phyloP scores from a whole-genome alignment of 345 rosid species.

The Eucalyptus camaldulensis region DNA sequence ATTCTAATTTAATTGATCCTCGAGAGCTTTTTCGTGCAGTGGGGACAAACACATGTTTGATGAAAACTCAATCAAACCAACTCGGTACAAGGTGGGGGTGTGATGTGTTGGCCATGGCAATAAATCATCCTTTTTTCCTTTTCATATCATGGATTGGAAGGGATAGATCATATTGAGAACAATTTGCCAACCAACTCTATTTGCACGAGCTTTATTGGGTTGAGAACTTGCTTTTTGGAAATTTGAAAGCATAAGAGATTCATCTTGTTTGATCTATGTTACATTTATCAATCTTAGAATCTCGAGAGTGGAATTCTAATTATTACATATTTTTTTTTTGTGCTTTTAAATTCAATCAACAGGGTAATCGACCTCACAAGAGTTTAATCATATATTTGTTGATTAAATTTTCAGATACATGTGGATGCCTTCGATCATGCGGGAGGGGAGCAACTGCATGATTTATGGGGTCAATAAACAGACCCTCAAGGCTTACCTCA shows the following conservation, averaged over 20 bases:
- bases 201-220: neutral
- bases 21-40: neutral
- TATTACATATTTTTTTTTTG: neutral
- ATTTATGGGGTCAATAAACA: neutral
- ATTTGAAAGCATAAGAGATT: neutral
- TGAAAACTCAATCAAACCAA: neutral
- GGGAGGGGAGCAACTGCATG: neutral
- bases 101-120: neutral
- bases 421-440: neutral
- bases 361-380: neutral
- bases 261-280: neutral
- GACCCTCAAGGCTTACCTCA: neutral
- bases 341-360: neutral
- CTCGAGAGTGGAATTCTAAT: neutral
- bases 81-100: neutral
- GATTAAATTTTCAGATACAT: neutral
- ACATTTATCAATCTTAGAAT: neutral
- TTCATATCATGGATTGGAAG: neutral
- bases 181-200: neutral
- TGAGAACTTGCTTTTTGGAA: neutral
- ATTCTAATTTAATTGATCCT: neutral
- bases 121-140: neutral
- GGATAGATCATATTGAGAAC: neutral
- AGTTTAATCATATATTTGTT: neutral
- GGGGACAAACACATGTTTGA: neutral